Conservation (phyloP, 257 asterid species). For the Penstemon davidsonii region DNA sequence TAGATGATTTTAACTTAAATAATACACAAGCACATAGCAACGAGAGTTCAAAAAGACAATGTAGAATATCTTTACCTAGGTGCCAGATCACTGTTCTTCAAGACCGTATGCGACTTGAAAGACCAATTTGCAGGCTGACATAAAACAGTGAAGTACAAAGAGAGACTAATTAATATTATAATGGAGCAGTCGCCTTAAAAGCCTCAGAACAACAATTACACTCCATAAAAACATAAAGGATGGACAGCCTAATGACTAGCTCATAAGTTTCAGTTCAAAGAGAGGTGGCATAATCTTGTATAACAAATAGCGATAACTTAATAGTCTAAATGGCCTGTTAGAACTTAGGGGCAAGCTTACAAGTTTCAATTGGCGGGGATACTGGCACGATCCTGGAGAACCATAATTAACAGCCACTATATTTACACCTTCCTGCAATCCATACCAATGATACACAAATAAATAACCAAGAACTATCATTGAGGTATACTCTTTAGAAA, state of each 20-base stretch:
- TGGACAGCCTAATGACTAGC: background rate
- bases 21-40: no score
- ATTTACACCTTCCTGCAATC: slow-evolving; percentile 82
- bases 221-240: no score
- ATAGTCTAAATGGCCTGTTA: background rate
- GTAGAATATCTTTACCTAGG: slow-evolving; percentile 21
- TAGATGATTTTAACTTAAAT: no score
- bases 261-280: background rate
- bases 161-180: background rate
- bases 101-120: slow-evolving; percentile 82
- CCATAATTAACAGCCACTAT: slow-evolving; percentile 89
- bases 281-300: background rate
- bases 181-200: no score
- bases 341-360: slow-evolving; percentile 46
- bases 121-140: slow-evolving; percentile 92
- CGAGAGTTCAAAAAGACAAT: no score
- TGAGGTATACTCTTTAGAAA: slow-evolving; percentile 6
- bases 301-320: background rate
- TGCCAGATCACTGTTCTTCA: slow-evolving; percentile 78
- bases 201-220: no score
- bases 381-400: slow-evolving; percentile 82
- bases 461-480: slow-evolving; percentile 4
- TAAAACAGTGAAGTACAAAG: background rate
- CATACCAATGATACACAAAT: slow-evolving; percentile 13
- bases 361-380: slow-evolving; percentile 70